phyloP scores from a whole-genome alignment of 257 asterid species.

The Solanum ossicruentum region DNA sequence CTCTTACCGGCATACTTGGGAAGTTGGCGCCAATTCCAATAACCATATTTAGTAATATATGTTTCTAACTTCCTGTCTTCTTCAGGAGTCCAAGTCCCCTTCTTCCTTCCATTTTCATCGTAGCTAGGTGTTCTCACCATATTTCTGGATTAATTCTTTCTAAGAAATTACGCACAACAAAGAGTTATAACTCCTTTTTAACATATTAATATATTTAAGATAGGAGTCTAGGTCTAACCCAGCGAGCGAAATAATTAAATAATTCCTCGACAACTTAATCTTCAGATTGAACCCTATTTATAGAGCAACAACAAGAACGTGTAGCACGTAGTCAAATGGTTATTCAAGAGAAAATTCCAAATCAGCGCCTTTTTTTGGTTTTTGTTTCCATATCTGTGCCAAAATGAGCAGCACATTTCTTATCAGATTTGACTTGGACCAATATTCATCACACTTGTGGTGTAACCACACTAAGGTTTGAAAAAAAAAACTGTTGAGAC shows the following conservation, averaged over 20 bases:
- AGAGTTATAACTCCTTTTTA: neutral
- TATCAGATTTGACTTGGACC: neutral
- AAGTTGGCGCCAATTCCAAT: constrained; percentile 6
- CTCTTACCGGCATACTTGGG: constrained; percentile 1
- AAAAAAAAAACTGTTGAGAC: too few species aligned
- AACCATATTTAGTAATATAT: constrained; percentile 2
- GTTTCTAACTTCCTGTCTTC: constrained; percentile 2
- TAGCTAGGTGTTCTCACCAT: neutral
- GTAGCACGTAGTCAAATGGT: neutral
- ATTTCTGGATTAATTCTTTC: neutral
- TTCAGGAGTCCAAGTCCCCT: constrained; percentile 1
- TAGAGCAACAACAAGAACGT: neutral
- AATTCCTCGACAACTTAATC: too few species aligned
- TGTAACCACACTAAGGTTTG: neutral
- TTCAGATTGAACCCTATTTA: neutral
- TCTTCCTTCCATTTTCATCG: neutral
- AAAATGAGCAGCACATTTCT: neutral
- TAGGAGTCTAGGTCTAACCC: neutral
- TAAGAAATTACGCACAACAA: neutral
- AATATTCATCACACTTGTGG: neutral
- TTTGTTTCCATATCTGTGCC: too few species aligned
- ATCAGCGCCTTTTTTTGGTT: neutral
- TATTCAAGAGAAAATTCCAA: neutral
- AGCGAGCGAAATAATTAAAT: neutral
- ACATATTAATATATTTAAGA: neutral